A percentile compares a stretch with the other conserved stretches of the same genome.
Evolutionary conservation across 2,329 filamentous ascomycete species (phyloP).

Genomic region (Ambrosiella xylebori): DNA sequence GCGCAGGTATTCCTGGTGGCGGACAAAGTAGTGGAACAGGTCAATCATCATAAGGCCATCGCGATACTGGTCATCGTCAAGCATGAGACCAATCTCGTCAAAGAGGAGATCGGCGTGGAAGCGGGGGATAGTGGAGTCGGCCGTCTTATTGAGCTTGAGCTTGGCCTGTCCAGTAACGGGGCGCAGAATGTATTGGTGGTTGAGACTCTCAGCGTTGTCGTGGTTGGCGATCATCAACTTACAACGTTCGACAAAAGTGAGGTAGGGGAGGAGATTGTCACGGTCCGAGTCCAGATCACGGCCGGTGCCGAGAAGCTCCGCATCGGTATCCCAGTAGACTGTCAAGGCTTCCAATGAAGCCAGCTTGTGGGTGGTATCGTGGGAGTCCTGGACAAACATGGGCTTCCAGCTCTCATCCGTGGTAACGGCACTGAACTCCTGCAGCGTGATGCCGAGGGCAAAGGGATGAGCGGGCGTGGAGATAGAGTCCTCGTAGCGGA

Average conservation of each 20-base stretch:
- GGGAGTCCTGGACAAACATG: conserved; percentile 82
- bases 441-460: conserved; percentile 75
- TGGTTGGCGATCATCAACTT: conserved; percentile 47
- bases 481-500: conserved; percentile 95
- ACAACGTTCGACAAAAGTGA: conserved; percentile 62
- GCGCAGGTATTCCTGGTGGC: conserved; percentile 93
- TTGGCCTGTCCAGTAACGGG: conserved; percentile 92
- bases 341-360: conserved; percentile 79
- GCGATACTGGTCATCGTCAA: conserved; percentile 94
- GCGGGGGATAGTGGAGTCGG: conserved; percentile 59
- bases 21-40: conserved; percentile 93
- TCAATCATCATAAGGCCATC: conserved; percentile 97
- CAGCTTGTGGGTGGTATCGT: conserved; percentile 75
- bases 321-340: conserved; percentile 96
- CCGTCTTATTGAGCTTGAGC: conserved; percentile 86
- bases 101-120: conserved; percentile 85
- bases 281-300: conserved; percentile 41
- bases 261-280: conserved; percentile 48
- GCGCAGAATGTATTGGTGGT: conserved; percentile 87
- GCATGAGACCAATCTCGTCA: conserved; percentile 92
- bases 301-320: conserved; percentile 64
- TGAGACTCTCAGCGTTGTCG: conserved; percentile 21
- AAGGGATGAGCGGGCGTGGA: conserved; percentile 92
- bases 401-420: conserved; percentile 91
- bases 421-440: conserved; percentile 93